A percentile compares a stretch with the other conserved stretches of the same genome.
These are phyloP conservation scores for Castanea mollissima DNA, from an alignment of 306 rosid species.

Conservation along the genomic window DNA sequence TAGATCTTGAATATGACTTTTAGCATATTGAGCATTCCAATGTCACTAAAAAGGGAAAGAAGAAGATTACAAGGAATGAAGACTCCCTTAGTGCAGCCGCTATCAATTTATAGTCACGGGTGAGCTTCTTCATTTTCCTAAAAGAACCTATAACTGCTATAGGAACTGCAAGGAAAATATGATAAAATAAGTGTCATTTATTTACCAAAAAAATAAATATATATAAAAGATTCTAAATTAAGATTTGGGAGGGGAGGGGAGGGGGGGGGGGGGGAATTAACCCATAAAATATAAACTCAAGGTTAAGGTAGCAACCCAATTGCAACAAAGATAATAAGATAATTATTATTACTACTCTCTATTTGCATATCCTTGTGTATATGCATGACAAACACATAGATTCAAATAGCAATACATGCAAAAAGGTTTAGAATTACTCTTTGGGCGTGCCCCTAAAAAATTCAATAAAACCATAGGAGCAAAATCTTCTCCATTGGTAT, in stretches of 20 bases:
- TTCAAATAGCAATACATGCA: no score
- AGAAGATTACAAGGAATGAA: slow-evolving; percentile 61
- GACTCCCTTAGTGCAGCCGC: slow-evolving; percentile 78
- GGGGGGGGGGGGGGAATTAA: neutral
- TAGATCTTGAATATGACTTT: slow-evolving; percentile 12
- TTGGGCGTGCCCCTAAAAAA: neutral
- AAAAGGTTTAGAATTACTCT: neutral
- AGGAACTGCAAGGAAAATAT: slow-evolving; percentile 65
- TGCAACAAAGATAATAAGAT: neutral
- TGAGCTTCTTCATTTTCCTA: slow-evolving; percentile 79
- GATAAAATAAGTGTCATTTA: neutral
- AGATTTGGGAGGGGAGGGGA: neutral
- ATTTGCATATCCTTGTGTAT: neutral
- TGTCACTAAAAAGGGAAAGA: slow-evolving; percentile 12
- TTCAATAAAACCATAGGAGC: no score
- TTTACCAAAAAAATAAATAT: neutral
- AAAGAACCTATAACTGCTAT: slow-evolving; percentile 70
- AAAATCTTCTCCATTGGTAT: no score
- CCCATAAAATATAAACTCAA: neutral
- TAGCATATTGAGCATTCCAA: slow-evolving; percentile 24
- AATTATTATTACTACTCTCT: neutral
- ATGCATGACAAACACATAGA: neutral
- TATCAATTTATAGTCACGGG: slow-evolving; percentile 48
- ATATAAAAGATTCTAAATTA: neutral
- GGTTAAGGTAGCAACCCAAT: slow-evolving; percentile 8